Base-by-base conservation (phyloP, 805 yeast genomes). In the Ascoidea tarda region DNA sequence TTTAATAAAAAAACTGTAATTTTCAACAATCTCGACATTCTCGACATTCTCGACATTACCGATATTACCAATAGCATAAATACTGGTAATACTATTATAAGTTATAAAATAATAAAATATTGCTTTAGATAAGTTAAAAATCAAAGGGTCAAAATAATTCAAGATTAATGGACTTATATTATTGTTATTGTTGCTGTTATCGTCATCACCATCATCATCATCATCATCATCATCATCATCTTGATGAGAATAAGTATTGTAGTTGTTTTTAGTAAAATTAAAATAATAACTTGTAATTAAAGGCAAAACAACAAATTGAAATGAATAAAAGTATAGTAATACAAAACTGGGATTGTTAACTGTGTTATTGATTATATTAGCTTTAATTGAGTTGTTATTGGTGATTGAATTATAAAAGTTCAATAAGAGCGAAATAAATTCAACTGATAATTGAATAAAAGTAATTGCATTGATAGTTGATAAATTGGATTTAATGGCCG, bases 101-200 rank as follows among this genome's bases (percentile, higher is more conserved):
- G 59, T 59, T 48, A 62, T 53, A 54, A 68, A 62, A 62, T 69
- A 72, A 56, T 70, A 68, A 32, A 73, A 55, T 55, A 78, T 59
- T 33, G 74, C 62, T 62, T 78, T 78, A 51, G 69, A 55, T 58
- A 79, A 63, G 53, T 75, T 74, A 63, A 75, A 78, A 50, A 73
- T 66, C 56, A 79, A 71, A 47, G 85, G 84, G 62, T 80, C 86
- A 63, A 62, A 72, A 50, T 60, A 64, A 62, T 67, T 65, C 28
- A 21, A 21, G 28, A 21, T 21, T 21, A 21, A 21, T 21, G 28
- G 28, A 63, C 76, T 68, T 47, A 54, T 58, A 16, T 54, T 54
- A 53, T 60, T 62, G 53, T 61, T 59, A 16, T 38, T 38, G 4
- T 38, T 38, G 14, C 4, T 38, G 4, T 38, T 38, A 21, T 21